These are phyloP conservation scores for Limonium bicolor DNA, from an alignment of 148 eudicot species.

Conservation along the genomic window DNA sequence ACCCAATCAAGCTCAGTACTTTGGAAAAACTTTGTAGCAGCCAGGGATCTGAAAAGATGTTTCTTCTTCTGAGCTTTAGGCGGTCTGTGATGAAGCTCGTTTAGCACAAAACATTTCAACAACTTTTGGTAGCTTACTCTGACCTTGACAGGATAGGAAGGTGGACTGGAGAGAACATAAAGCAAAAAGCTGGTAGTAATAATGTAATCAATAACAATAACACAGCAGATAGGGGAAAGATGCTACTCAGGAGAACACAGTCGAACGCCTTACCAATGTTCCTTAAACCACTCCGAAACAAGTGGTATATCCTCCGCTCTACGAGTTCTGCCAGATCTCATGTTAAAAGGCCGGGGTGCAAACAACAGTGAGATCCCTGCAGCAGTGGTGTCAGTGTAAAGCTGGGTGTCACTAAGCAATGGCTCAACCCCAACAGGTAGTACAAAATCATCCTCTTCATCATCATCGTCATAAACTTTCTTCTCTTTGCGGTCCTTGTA, in stretches of 20 bases:
- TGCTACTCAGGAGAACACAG: not conserved
- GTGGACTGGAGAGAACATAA: constrained; percentile 98
- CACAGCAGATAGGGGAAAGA: no score
- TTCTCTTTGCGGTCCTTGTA: constrained; percentile 63
- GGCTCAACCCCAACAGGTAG: constrained; percentile 95
- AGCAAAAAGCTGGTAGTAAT: no score
- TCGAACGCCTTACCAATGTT: constrained; percentile 61
- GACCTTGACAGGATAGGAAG: constrained; percentile 95
- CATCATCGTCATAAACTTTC: constrained; percentile 53
- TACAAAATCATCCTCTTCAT: constrained; percentile 73
- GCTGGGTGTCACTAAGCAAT: constrained; percentile 46
- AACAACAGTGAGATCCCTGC: constrained; percentile 87
- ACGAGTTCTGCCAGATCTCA: constrained; percentile 94
- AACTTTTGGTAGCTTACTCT: constrained; percentile 97
- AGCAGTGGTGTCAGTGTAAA: constrained; percentile 95
- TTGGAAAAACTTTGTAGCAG: constrained; percentile 96
- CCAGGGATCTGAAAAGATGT: constrained; percentile 84
- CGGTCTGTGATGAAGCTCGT: constrained; percentile 96
- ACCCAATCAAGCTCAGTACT: constrained; percentile 99
- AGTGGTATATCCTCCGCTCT: constrained; percentile 98
- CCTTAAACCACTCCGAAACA: constrained; percentile 98
- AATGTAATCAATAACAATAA: no score
- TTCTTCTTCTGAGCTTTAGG: constrained; percentile 99
- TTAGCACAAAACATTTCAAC: constrained; percentile 89
- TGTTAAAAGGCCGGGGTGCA: constrained; percentile 95